Evolutionary conservation across 2,329 filamentous ascomycete species (phyloP), one percentile per base, ranked within the genome.

Genomic region (Xylaria sp.): DNA sequence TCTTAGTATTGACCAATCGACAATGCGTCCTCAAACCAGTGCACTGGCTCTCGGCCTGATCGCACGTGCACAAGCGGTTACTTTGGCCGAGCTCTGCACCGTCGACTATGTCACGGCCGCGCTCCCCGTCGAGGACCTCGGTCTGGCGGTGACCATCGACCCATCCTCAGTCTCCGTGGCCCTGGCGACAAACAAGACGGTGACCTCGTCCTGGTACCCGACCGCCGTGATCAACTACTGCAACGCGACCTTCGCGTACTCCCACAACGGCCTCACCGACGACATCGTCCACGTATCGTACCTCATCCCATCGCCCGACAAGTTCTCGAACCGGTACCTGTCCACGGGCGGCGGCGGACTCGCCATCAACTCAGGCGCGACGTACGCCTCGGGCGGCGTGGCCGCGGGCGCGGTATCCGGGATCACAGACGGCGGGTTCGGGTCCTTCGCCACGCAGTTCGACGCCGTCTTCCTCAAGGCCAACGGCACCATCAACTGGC

Each of bases 361-460:
- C 0, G 79, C 81, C 39, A 80, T 78, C 61, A 82, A 81, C 65
- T 73, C 73, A 4, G 76, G 76, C 4, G 69, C 76, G 28, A 73
- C 69, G 6, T 74, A 75, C 75, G 63, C 81, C 66, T 65, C 77
- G 75, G 15, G 77, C 77, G 66, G 78, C 62, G 23, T 78, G 69
- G 12, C 79, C 78, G 71, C 78, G 50, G 84, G 84, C n/a, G 84
- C 83, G 50, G 84, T 82, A 1, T 80, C 82, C 7, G 85, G 85
- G 31, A 76, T 80, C 31, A 87, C 85, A 0, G 83, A 86, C 67
- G 85, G 83, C 15, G 85, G 86, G 1, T 87, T 86, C 71, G 85
- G 84, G 34, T 77, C 78, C 28, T 86, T 86, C 73, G 73, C 78
- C 55, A 82, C 77, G 25, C 75, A 80, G 31, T 81, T 77, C 37